Base-by-base conservation (phyloP, 306 rosid species). In the Quercus cerris region DNA sequence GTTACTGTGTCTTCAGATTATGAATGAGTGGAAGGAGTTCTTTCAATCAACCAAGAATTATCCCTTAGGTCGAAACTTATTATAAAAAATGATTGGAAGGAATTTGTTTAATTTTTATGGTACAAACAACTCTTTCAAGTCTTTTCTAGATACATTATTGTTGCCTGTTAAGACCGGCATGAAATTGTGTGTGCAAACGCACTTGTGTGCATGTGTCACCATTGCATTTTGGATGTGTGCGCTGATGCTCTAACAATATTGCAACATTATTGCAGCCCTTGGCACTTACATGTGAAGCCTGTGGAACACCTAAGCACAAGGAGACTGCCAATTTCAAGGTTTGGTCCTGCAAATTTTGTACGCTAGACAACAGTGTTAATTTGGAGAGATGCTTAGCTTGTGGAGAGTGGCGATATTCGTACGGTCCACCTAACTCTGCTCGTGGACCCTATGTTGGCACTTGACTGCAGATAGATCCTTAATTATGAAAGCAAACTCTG, bases 321-420 rank as follows among this genome's bases (percentile, higher is more conserved):
- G 62, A 46, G 46, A 63, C 23, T 14, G 57, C 70, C 12, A 85
- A 80, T 75, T 82, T 35, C 7, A 84, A 80, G 78, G 74, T 81
- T 51, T 90, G 94, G 94, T 82, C 81, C 35, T 86, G 90, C 84
- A 90, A 90, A 84, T 86, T 86, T 80, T 90, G 92, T 81, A 88
- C 90, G 5, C 82, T 85, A 15, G 83, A 81, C 74, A 90, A 90
- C 84, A 80, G 62, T 64, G 83, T 66, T 74, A 85, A 76, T 67
- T 22, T 19, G 14, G 94, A 83, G 55, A 88, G 86, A 85, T 88
- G 94, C 85, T 68, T 85, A 54, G 87, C 86, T 72, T 86, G 94
- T 68, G 86, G 89, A 80, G 88, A 82, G 83, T 90, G 90, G 94
- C 83, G 89, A 69, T 86, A 81, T 64, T 90, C 89, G 5, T 74